These are phyloP conservation scores for Aspergillus felis DNA, from an alignment of 2,329 filamentous ascomycete species.

Conservation along the genomic window DNA sequence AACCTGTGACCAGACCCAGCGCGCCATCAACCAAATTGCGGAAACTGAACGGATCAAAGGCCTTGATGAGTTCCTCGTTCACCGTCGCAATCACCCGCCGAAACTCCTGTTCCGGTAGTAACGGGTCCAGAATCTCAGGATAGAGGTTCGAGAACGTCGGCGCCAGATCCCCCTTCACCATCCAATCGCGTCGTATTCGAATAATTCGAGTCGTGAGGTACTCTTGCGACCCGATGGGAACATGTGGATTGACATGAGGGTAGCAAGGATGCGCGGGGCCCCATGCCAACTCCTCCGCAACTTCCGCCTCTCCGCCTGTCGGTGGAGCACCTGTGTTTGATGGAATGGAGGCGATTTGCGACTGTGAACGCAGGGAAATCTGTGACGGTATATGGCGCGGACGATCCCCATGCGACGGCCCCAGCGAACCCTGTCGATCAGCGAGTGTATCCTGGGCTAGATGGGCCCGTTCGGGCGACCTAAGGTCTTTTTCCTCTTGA, in stretches of 20 bases:
- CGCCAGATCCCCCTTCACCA: constrained; percentile 81
- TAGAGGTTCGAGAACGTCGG: constrained; percentile 94
- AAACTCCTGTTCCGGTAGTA: constrained; percentile 82
- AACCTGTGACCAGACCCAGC: constrained; percentile 79
- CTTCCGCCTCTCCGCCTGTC: constrained; percentile 47
- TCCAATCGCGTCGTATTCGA: constrained; percentile 86
- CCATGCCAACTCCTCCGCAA: constrained; percentile 75
- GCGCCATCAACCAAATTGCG: constrained; percentile 76
- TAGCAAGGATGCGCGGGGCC: constrained; percentile 91
- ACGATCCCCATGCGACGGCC: constrained; percentile 18
- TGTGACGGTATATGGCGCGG: constrained; percentile 40
- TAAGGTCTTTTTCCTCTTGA: constrained; percentile 24
- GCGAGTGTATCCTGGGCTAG: constrained; percentile 20
- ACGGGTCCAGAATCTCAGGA: constrained; percentile 88
- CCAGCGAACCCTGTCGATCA: constrained; percentile 4
- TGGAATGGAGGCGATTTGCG: constrained; percentile 37
- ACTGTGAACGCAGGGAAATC: constrained; percentile 38
- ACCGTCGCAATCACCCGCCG: constrained; percentile 74
- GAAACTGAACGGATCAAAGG: constrained; percentile 73
- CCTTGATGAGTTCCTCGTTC: constrained; percentile 70
- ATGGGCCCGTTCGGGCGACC: constrained; percentile 28
- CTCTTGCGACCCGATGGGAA: constrained; percentile 70
- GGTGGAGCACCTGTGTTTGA: constrained; percentile 31
- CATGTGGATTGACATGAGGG: constrained; percentile 89
- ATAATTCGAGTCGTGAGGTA: constrained; percentile 82